phyloP scores from a whole-genome alignment of 192 early-diverging fungal species.

The Paraglomus brasilianum region DNA sequence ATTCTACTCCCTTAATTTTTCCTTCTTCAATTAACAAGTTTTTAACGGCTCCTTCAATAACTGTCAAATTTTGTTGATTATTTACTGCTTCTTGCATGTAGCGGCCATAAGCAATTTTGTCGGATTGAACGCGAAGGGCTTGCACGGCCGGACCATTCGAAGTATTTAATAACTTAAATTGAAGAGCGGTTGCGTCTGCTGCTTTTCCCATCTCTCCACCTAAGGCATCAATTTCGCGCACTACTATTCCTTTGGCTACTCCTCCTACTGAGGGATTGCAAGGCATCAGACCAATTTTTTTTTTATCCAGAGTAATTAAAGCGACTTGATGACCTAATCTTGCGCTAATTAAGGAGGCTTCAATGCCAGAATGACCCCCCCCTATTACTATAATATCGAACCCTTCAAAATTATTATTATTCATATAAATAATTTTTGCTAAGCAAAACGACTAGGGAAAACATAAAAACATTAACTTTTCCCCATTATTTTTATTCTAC shows the following conservation, averaged over 20 bases:
- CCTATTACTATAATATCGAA: conserved; percentile 21
- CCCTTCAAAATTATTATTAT: background rate
- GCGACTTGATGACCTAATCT: conserved; percentile 3
- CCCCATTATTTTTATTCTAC: no score
- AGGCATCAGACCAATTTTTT: conserved; percentile 14
- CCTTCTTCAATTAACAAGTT: conserved; percentile 4
- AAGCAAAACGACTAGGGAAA: no score
- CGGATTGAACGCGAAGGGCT: background rate
- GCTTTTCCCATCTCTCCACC: conserved; percentile 12
- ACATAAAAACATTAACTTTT: no score
- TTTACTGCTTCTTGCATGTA: conserved; percentile 15
- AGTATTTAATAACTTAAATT: conserved; percentile 17
- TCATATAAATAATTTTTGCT: no score
- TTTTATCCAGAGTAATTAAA: conserved; percentile 20
- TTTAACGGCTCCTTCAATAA: conserved; percentile 2
- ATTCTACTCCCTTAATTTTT: conserved; percentile 4
- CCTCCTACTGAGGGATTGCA: conserved; percentile 9
- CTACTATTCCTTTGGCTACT: conserved; percentile 15
- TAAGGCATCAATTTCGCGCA: conserved; percentile 7
- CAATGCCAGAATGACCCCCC: conserved; percentile 1
- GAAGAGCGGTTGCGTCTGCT: conserved; percentile 3
- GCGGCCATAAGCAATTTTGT: conserved; percentile 11
- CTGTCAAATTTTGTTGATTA: conserved; percentile 6
- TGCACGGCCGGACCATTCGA: background rate
- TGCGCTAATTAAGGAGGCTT: conserved; percentile 9